These are phyloP conservation scores for Evansstolkia leycettana DNA, from an alignment of 495 filamentous ascomycete species.

Conservation along the genomic window DNA sequence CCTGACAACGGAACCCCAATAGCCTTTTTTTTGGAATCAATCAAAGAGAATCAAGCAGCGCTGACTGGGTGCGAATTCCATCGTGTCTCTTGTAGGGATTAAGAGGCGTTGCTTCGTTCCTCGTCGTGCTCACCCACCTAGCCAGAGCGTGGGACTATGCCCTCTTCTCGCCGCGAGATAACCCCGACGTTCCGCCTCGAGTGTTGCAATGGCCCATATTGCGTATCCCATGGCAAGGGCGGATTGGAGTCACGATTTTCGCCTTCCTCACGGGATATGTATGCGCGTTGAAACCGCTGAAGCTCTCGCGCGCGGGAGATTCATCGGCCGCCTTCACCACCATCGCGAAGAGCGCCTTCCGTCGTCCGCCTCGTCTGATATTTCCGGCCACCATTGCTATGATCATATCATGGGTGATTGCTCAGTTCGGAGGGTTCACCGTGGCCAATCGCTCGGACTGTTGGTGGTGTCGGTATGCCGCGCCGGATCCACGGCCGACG, in stretches of 20 bases:
- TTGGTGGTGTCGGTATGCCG: constrained; percentile 46
- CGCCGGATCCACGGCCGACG: constrained; percentile 28
- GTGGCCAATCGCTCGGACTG: constrained; percentile 44
- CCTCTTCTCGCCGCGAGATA: constrained; percentile 42
- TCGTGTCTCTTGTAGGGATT: constrained; percentile 44
- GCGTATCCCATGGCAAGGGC: constrained; percentile 51
- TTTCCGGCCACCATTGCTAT: constrained; percentile 47
- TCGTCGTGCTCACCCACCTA: constrained; percentile 53
- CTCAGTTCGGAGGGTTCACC: constrained; percentile 46
- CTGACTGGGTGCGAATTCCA: no score
- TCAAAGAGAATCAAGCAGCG: no score
- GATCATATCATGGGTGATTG: constrained; percentile 42
- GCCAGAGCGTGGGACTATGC: constrained; percentile 45
- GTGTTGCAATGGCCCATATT: constrained; percentile 48
- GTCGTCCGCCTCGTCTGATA: constrained; percentile 49
- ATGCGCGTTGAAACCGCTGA: constrained; percentile 53
- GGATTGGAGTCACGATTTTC: constrained; percentile 55
- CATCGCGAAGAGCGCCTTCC: constrained; percentile 50
- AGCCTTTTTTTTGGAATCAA: no score
- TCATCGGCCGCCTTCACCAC: constrained; percentile 37
- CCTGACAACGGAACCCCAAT: background rate
- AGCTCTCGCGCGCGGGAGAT: constrained; percentile 43
- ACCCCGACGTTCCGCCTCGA: constrained; percentile 32
- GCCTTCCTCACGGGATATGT: constrained; percentile 57
- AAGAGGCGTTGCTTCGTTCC: constrained; percentile 49